Evolutionary conservation across 495 filamentous ascomycete genomes (phyloP), one percentile per base, ranked within the genome.

Genomic region (Collariella sp.): DNA sequence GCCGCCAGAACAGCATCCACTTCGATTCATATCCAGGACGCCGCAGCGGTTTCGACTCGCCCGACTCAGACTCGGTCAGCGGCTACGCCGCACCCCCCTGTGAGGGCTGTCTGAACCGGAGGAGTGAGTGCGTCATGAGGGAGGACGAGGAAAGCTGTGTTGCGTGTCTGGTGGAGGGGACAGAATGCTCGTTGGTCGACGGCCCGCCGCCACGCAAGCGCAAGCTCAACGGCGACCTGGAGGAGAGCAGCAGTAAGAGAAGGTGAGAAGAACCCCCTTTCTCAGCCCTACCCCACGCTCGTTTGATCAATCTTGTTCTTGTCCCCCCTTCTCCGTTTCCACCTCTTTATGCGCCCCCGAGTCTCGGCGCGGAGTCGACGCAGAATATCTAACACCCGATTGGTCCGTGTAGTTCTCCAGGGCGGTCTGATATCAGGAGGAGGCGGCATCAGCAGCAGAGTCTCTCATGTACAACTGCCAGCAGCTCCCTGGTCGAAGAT

Each of bases 61-160:
- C 76, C n/a, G 76, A 78, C 40, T 76, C 76, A 18, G 67, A 72
- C 43, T 78, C 75, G 22, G 60, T 71, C 48, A 75, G 65, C 64
- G 70, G 73, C 19, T 62, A 61, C n/a, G 47, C 62, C 19, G 59
- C 68, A 35, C 62, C 52, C 24, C 70, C 76, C 38, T 81, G 78
- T 64, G 77, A 76, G 62, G 69, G 87, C 39, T 98, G 93, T 71
- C 76, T 89, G 52, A 80, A 82, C 69, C 77, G 90, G 65, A 89
- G 91, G 69, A 88, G 83, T 62, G 85, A 89, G 62, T 98, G 93
- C 73, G 89, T 94, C 52, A 87, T 95, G 71, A 86, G 89, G 65
- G 81, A 83, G 41, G 83, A 82, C 23, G 78, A 82, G 34, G 76
- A 78, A 24, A 76, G 72, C 62, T 86, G 83, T 66, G 72, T 83